These are phyloP conservation scores for Tolypocladium sp. DNA, from an alignment of 2,329 filamentous ascomycete species.

Conservation along the genomic window DNA sequence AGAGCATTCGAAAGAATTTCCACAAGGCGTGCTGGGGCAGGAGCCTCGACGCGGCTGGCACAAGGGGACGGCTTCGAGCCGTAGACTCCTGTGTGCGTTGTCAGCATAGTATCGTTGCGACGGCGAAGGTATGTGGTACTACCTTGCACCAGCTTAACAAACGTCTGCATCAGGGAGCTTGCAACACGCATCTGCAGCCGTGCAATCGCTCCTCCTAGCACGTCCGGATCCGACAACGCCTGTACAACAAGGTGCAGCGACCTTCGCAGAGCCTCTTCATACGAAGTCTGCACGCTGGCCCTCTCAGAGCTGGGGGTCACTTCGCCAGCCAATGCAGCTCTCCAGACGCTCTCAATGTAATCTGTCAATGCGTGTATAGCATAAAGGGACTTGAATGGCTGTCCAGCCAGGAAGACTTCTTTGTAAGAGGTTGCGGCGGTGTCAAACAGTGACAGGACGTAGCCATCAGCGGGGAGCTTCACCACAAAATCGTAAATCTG, in stretches of 20 bases:
- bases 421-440: slow-evolving; percentile 40
- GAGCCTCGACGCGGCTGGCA: slow-evolving; percentile 10
- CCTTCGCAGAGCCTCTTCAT: slow-evolving; percentile 18
- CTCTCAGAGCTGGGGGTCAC: not conserved
- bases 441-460: slow-evolving; percentile 50
- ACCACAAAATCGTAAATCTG: slow-evolving; percentile 63
- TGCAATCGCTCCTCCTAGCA: slow-evolving; percentile 29
- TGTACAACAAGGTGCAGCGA: slow-evolving; percentile 46
- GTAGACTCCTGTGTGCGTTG: not conserved
- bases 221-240: slow-evolving; percentile 49
- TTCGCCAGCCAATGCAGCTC: slow-evolving; percentile 3
- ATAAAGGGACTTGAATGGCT: slow-evolving; percentile 67
- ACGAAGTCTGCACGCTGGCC: not conserved
- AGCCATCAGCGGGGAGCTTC: slow-evolving; percentile 59
- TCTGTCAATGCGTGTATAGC: slow-evolving; percentile 57
- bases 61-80: not conserved
- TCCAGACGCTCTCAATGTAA: slow-evolving; percentile 42
- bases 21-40: slow-evolving; percentile 16
- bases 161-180: slow-evolving; percentile 16
- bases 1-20: slow-evolving; percentile 17
- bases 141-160: slow-evolving; percentile 18
- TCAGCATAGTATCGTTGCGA: not conserved
- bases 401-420: slow-evolving; percentile 58
- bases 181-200: slow-evolving; percentile 16
- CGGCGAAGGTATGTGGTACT: not conserved